Percentiles rank a stretch among this genome's conserved stretches.
phyloP scores from a whole-genome alignment of 768 basidiomycete species.

The Naganishia onofrii region DNA sequence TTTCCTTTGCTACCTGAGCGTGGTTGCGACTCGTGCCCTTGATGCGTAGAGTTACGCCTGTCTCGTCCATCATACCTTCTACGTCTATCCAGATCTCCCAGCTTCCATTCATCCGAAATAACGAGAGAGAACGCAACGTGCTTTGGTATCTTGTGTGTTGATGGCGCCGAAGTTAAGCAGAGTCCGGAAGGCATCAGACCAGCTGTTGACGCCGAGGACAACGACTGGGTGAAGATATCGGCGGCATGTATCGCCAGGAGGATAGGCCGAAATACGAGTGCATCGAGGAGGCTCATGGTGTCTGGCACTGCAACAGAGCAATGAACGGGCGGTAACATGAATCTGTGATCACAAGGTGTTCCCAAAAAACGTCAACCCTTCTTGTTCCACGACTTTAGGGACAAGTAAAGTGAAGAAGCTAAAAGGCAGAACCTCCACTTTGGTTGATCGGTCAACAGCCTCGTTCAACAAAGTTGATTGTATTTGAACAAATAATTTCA shows the following conservation, averaged over 20 bases:
- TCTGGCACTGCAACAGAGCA: not conserved
- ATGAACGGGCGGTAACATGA: not conserved
- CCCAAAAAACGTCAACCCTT: not conserved
- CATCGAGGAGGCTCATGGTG: constrained; percentile 10
- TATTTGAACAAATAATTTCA: too few species aligned
- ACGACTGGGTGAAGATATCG: not conserved
- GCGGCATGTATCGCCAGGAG: constrained; percentile 20
- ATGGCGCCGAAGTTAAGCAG: not conserved
- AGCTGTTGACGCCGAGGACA: not conserved
- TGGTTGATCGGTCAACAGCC: not conserved
- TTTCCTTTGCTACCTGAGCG: not conserved
- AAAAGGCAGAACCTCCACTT: not conserved
- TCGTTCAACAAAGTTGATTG: not conserved
- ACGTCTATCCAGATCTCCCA: not conserved
- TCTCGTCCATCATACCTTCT: not conserved
- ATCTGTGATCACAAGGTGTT: not conserved
- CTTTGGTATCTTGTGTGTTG: not conserved
- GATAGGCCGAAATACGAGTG: constrained; percentile 9
- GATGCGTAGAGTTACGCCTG: not conserved
- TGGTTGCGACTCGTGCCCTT: not conserved
- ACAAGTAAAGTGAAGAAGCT: too few species aligned
- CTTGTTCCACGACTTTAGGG: not conserved
- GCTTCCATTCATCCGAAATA: not conserved
- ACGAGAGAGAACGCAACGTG: constrained; percentile 15
- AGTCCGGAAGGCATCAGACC: not conserved